Evolutionary conservation across 2,329 filamentous ascomycete genomes (phyloP), one percentile per base, ranked within the genome.

Genomic region (Diaporthe citriasiana): DNA sequence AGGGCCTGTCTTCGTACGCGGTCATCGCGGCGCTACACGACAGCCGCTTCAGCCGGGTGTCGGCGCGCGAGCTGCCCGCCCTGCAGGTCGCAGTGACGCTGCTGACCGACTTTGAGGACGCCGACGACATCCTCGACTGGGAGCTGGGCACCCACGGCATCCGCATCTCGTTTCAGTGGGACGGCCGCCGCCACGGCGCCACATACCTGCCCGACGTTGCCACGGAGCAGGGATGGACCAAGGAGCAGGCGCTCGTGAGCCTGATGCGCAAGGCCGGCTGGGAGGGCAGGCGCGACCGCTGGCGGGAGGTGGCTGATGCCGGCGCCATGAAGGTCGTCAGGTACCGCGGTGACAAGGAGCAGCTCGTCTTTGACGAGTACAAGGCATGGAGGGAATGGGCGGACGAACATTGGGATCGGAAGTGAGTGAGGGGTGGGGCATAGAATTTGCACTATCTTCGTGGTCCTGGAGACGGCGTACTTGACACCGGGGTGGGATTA

Each of bases 191-290:
- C 60, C 95, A 94, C 80, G 94, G 95, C 22, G 90, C 95, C 0
- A 98, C 97, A 0, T 99, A 98, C 80, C 88, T 99, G 19, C 97
- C 97, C 0, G 94, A 98, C 81, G 95, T 99, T 8, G 93, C 96
- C 13, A 86, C 89, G 1, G 97, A 99, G 86, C 97, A 98, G 82
- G 95, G 94, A 22, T 99, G 97, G 97, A 94, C 90, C 15, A 95
- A 97, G 83, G 95, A 98, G 81, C 94, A 98, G 87, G 94, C 96
- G 0, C 83, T 99, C 3, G 89, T 95, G 71, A 97, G 94, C 83
- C 85, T 98, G 80, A 97, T 98, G 93, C 89, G 94, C 74, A 99
- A 99, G 87, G 95, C 95, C 0, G 97, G 97, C 1, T 99, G 95
- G 95, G 89, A 89, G 73, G 95, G 95, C 0, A 94, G 92, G 89